Percentiles rank a stretch among this genome's conserved stretches.
Conservation (phyloP, 257 asterid genomes). For the Ophiorrhiza pumila region DNA sequence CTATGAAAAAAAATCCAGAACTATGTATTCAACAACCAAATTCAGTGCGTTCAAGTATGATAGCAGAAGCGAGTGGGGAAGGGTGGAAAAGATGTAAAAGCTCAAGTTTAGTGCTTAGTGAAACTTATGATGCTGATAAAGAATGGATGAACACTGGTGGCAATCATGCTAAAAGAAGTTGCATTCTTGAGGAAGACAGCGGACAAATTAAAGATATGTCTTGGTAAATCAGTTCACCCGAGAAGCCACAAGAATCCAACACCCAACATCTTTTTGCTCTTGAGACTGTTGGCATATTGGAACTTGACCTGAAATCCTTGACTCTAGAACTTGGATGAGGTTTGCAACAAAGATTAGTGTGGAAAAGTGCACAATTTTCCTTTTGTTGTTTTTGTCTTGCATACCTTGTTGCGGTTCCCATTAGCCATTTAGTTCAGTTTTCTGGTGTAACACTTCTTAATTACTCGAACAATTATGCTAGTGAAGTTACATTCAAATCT, state of each 20-base stretch:
- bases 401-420: no score
- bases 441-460: no score
- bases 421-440: no score
- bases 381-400: no score
- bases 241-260: background rate
- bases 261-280: background rate
- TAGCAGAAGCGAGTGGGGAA: background rate
- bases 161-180: background rate
- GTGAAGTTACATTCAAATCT: background rate
- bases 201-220: background rate
- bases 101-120: background rate
- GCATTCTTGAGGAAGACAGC: background rate
- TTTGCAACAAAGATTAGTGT: no score
- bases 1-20: background rate
- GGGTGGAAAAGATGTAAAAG: background rate
- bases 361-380: no score
- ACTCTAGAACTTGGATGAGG: no score
- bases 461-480: background rate
- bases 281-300: background rate
- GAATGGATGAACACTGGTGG: background rate
- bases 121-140: background rate
- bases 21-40: background rate
- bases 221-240: background rate
- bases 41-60: background rate
- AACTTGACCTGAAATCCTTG: constrained; percentile 9